Conservation (phyloP, 192 early-diverging fungal species). For the Chytriomyces sp. region DNA sequence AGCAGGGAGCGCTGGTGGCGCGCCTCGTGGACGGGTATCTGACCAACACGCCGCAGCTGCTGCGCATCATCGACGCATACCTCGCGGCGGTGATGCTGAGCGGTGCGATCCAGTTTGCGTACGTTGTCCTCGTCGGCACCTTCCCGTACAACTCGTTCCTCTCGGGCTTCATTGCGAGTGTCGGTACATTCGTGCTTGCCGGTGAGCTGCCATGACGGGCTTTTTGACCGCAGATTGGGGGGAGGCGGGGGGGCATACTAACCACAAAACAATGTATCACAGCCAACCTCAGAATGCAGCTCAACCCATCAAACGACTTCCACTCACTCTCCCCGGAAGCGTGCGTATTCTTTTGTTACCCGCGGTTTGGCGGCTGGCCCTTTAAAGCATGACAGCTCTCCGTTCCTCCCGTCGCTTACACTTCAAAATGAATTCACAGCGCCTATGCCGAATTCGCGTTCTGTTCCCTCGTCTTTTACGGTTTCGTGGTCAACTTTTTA, state of each 20-base stretch:
- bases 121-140: slow-evolving; percentile 83
- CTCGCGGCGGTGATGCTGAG: slow-evolving; percentile 86
- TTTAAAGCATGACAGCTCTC: not conserved
- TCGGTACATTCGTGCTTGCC: slow-evolving; percentile 89
- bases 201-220: slow-evolving; percentile 46
- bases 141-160: slow-evolving; percentile 98
- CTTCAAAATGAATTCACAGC: slow-evolving; percentile 55
- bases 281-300: slow-evolving; percentile 94
- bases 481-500: slow-evolving; percentile 89
- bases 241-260: not conserved
- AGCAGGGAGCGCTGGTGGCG: slow-evolving; percentile 31
- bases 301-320: slow-evolving; percentile 83
- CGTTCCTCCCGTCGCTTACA: too few relatives aligned
- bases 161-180: slow-evolving; percentile 89
- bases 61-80: slow-evolving; percentile 93
- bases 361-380: not conserved
- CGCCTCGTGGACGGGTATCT: slow-evolving; percentile 51
- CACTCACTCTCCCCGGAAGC: slow-evolving; percentile 76
- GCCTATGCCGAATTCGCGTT: slow-evolving; percentile 94
- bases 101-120: slow-evolving; percentile 90
- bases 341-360: slow-evolving; percentile 39
- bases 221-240: not conserved
- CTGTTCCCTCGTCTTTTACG: slow-evolving; percentile 82
- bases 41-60: slow-evolving; percentile 70
- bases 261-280: not conserved